Evolutionary conservation across 1,284 basidiomycete species (phyloP), one percentile per base, ranked within the genome.

Genomic region (Porodaedalea pini): DNA sequence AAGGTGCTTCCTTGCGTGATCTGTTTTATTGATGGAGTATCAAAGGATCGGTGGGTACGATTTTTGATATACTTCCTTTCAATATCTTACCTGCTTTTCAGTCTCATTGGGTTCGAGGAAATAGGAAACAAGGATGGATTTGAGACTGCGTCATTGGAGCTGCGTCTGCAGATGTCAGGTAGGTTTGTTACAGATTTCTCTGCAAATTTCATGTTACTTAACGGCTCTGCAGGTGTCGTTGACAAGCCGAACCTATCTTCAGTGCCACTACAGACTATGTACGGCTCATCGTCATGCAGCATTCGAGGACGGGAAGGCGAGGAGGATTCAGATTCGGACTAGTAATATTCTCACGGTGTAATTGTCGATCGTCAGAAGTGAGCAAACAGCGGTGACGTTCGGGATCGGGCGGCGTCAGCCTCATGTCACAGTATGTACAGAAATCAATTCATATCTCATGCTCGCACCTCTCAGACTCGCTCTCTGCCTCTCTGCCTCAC

Each of bases 1-100:
- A 88, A 95, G 66, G 89, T 98, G 8, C 77, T 99, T n/a, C 96
- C 97, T 1, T 98, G 94, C 64, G 88, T 99, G 1, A 81, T 98
- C 54, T 88, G 86, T 48, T 99, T 99, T 67, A 78, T 93, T 7
- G 81, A 93, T 62, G 95, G 96, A 5, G 77, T 88, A 3, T 83
- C 92, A 1, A 92, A 90, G 69, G 93, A 98, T 67, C 81, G 88
- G 94, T 88, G 59, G 59, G 78, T 67, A n/a, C n/a, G n/a, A n/a
- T n/a, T n/a, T n/a, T n/a, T n/a, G n/a, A n/a, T n/a, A n/a, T n/a
- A n/a, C n/a, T n/a, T n/a, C n/a, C n/a, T n/a, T n/a, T n/a, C n/a
- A n/a, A n/a, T n/a, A n/a, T n/a, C n/a, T n/a, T n/a, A n/a, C n/a
- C n/a, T n/a, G 17, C 36, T 53, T 23, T 10, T 31, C n/a, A 97